A percentile compares a stretch with the other conserved stretches of the same genome.
phyloP scores from a whole-genome alignment of 495 filamentous ascomycete genomes.

The Xylaria grammica region DNA sequence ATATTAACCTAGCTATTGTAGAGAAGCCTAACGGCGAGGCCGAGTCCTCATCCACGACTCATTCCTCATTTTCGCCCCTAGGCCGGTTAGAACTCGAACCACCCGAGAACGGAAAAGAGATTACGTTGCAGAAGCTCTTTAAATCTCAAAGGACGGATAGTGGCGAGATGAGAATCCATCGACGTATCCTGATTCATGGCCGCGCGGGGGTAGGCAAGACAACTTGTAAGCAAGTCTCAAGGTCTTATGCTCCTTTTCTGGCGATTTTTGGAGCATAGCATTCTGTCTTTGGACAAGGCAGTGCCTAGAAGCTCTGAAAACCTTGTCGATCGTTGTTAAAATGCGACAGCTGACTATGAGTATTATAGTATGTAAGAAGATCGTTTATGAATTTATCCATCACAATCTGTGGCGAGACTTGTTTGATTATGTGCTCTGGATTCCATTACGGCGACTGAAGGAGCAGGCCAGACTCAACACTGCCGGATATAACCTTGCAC shows the following conservation, averaged over 20 bases:
- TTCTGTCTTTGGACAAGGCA: too few species aligned
- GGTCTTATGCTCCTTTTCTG: too few species aligned
- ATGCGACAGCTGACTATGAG: too few species aligned
- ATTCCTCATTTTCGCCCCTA: not conserved
- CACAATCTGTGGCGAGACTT: constrained; percentile 30
- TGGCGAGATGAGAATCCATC: constrained; percentile 30
- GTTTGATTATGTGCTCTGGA: constrained; percentile 46
- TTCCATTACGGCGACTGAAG: constrained; percentile 40
- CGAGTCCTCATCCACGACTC: not conserved
- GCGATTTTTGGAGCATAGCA: too few species aligned
- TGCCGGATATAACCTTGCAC: constrained; percentile 24
- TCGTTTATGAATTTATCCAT: constrained; percentile 39
- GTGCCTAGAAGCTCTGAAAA: too few species aligned
- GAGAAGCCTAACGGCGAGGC: constrained; percentile 20
- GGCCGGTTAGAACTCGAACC: not conserved
- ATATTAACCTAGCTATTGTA: constrained; percentile 41
- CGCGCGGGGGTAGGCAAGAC: constrained; percentile 52
- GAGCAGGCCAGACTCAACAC: constrained; percentile 23
- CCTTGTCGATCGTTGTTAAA: too few species aligned
- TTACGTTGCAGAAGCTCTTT: constrained; percentile 29
- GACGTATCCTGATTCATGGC: constrained; percentile 49
- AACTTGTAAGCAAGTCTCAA: too few species aligned
- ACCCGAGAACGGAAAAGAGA: not conserved
- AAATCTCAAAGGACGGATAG: constrained; percentile 26
- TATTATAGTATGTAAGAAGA: constrained; percentile 56